Evolutionary conservation across 345 rosid species (phyloP).

Genomic region (Lepidium didymum): DNA sequence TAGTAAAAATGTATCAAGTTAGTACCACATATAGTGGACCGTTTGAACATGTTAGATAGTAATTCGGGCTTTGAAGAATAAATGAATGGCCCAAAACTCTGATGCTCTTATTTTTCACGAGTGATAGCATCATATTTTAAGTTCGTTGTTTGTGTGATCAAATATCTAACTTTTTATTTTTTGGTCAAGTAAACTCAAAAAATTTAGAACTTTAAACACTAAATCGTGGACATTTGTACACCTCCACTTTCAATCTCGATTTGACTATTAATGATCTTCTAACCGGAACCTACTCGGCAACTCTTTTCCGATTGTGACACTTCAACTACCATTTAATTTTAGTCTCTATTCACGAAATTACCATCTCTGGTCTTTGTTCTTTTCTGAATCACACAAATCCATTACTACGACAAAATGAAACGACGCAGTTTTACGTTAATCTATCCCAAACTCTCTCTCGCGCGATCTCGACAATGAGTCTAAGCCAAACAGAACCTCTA

Average conservation of each 20-base stretch:
- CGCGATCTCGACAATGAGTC: neutral
- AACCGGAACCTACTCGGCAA: constrained; percentile 30
- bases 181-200: neutral
- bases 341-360: neutral
- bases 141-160: neutral
- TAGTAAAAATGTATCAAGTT: no score
- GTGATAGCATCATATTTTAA: neutral
- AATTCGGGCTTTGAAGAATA: neutral
- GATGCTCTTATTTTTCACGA: neutral
- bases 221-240: neutral
- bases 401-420: neutral
- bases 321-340: neutral
- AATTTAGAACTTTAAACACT: neutral
- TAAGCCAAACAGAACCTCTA: constrained; percentile 31
- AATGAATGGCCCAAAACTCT: neutral
- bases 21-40: neutral
- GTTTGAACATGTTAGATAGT: neutral
- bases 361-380: neutral
- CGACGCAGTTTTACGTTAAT: neutral
- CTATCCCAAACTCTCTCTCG: neutral
- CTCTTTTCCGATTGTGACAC: constrained; percentile 17
- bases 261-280: constrained; percentile 20
- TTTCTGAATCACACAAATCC: neutral
- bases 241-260: neutral
- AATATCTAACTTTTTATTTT: neutral